Evolutionary conservation across 2,329 filamentous ascomycete genomes (phyloP).

Genomic region (Monosporascus cannonballus): DNA sequence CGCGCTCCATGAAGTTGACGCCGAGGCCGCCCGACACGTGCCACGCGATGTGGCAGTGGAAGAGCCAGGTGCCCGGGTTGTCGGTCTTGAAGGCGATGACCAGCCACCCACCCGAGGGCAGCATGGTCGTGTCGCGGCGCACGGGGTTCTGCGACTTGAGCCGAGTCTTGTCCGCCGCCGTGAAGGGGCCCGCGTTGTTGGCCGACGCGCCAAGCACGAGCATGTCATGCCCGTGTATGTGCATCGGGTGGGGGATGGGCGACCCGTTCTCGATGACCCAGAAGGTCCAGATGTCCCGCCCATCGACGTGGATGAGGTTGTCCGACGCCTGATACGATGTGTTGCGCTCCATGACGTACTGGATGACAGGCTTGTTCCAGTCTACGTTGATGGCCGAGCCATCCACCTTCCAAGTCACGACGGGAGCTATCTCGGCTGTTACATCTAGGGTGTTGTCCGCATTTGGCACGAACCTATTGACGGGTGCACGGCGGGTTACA

Average conservation of each 20-base stretch:
- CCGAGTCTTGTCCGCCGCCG: conserved; percentile 15
- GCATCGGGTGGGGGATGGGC: conserved; percentile 21
- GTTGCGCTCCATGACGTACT: conserved; percentile 23
- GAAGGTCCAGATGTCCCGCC: conserved; percentile 20
- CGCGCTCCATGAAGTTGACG: conserved; percentile 43
- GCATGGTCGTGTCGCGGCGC: conserved; percentile 39
- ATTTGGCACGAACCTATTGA: conserved; percentile 7
- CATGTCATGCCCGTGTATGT: conserved; percentile 30
- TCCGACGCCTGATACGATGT: conserved; percentile 16
- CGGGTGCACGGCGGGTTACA: conserved; percentile 10
- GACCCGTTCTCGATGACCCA: conserved; percentile 23
- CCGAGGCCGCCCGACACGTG: conserved; percentile 42
- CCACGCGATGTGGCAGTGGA: conserved; percentile 45
- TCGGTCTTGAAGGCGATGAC: conserved; percentile 42
- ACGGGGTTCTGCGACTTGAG: conserved; percentile 35
- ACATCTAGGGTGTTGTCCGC: conserved; percentile 11
- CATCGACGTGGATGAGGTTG: conserved; percentile 15
- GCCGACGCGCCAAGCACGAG: conserved; percentile 22
- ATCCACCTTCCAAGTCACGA: conserved; percentile 16
- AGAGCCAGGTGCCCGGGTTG: conserved; percentile 43
- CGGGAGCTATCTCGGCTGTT: background rate
- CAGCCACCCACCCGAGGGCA: conserved; percentile 37
- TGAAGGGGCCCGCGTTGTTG: conserved; percentile 11
- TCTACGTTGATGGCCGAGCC: conserved; percentile 19
- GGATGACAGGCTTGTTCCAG: conserved; percentile 27